Percentiles rank a stretch among this genome's conserved stretches.
phyloP scores from a whole-genome alignment of 1,284 basidiomycete species.

The Austropuccinia psidii region DNA sequence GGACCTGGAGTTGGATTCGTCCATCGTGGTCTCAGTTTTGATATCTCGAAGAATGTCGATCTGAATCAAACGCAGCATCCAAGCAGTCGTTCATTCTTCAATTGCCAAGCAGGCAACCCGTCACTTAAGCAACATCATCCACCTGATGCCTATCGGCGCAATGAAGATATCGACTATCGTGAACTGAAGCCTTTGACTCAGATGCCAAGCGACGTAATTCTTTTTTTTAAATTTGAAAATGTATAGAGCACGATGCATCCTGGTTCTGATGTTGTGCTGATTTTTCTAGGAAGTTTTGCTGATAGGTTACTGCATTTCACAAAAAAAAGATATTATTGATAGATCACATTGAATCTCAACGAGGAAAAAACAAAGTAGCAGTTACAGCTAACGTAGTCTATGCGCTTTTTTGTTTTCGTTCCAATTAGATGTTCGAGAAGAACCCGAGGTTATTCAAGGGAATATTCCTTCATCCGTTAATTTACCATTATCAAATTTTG shows the following conservation, averaged over 20 bases:
- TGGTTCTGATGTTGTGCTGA: not conserved
- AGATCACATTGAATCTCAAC: not conserved
- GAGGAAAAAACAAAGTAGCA: conserved; percentile 41
- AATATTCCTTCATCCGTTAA: conserved; percentile 93
- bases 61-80: not conserved
- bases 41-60: not conserved
- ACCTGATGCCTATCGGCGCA: not conserved
- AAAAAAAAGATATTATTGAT: not conserved
- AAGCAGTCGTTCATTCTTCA: not conserved
- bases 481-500: conserved; percentile 73
- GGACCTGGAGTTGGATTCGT: too few species aligned
- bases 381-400: too few species aligned
- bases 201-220: conserved; percentile 63
- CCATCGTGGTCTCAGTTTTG: too few species aligned
- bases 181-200: conserved; percentile 74
- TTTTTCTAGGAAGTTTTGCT: not conserved
- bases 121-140: not conserved
- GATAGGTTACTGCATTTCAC: not conserved
- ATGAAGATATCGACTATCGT: conserved; percentile 60
- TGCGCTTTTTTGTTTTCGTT: too few species aligned
- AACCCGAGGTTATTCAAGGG: conserved; percentile 83
- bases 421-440: conserved; percentile 81
- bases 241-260: too few species aligned
- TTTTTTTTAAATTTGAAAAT: not conserved
- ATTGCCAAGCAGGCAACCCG: not conserved